These are phyloP conservation scores for Rhodocollybia butyracea DNA, from an alignment of 768 basidiomycete genomes.

Conservation along the genomic window DNA sequence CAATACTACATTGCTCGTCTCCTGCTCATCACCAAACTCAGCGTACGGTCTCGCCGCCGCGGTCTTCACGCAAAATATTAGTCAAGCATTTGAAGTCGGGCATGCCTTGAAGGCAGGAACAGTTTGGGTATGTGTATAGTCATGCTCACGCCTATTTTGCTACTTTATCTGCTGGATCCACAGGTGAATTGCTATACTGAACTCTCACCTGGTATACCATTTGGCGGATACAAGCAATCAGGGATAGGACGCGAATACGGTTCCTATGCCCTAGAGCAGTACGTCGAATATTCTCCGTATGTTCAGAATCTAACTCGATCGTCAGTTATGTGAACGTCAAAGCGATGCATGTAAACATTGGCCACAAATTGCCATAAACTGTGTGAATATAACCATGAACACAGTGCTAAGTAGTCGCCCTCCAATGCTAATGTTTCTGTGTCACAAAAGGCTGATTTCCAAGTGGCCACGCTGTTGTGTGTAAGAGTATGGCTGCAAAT, in stretches of 20 bases:
- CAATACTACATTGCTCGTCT: neutral
- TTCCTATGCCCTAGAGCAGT: constrained; percentile 58
- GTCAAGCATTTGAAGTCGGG: constrained; percentile 60
- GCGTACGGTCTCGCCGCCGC: constrained; percentile 77
- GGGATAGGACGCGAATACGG: constrained; percentile 70
- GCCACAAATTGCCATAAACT: constrained; percentile 17
- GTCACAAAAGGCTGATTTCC: too few species aligned
- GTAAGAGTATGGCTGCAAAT: too few species aligned
- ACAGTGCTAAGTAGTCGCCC: too few species aligned
- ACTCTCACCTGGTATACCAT: constrained; percentile 51
- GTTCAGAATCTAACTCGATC: constrained; percentile 5
- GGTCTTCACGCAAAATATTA: constrained; percentile 69
- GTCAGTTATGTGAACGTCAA: constrained; percentile 56
- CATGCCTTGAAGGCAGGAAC: constrained; percentile 67
- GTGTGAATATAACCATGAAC: too few species aligned
- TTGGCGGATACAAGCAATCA: constrained; percentile 73
- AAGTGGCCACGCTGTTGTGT: too few species aligned
- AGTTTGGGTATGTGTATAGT: constrained; percentile 39
- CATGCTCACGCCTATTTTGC: neutral
- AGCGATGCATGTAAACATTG: constrained; percentile 61
- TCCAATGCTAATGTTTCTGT: too few species aligned
- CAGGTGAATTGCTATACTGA: constrained; percentile 39
- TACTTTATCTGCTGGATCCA: neutral
- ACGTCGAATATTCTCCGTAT: constrained; percentile 18
- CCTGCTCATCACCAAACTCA: constrained; percentile 37